phyloP scores from a whole-genome alignment of 2,329 filamentous ascomycete genomes.

The Tolypocladium sp. region DNA sequence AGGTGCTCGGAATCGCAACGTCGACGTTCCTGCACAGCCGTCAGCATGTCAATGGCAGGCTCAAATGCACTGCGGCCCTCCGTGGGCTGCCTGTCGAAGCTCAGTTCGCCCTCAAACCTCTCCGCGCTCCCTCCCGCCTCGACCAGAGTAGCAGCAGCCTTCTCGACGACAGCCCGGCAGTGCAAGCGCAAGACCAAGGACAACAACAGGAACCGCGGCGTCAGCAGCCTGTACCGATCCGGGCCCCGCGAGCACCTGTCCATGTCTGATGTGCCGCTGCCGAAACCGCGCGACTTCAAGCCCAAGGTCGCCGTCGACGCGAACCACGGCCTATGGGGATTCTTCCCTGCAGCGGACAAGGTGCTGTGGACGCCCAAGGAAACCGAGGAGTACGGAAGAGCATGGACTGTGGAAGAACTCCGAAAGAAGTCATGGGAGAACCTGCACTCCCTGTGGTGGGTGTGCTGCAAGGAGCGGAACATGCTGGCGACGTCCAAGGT shows the following conservation, averaged over 20 bases:
- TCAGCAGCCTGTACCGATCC: conserved; percentile 71
- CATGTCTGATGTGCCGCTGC: conserved; percentile 62
- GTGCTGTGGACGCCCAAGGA: conserved; percentile 65
- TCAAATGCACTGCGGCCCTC: conserved; percentile 17
- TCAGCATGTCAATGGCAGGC: conserved; percentile 17
- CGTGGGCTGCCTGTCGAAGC: conserved; percentile 11
- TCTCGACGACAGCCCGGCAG: conserved; percentile 47
- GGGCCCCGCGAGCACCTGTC: conserved; percentile 68
- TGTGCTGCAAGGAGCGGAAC: conserved; percentile 86
- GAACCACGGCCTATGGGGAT: conserved; percentile 84
- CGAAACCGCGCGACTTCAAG: conserved; percentile 56
- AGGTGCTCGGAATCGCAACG: conserved; percentile 1
- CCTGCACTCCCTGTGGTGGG: conserved; percentile 87
- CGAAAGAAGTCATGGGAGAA: conserved; percentile 89
- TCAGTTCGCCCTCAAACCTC: conserved; percentile 2
- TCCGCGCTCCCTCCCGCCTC: conserved; percentile 5
- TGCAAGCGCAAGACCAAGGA: conserved; percentile 51
- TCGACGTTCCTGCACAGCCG: background rate
- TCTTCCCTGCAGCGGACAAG: conserved; percentile 67
- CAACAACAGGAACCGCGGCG: conserved; percentile 69
- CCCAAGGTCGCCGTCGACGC: conserved; percentile 52
- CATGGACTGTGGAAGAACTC: conserved; percentile 80
- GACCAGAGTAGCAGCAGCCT: conserved; percentile 19
- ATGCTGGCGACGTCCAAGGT: conserved; percentile 67
- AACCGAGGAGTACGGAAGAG: conserved; percentile 62